These are phyloP conservation scores for Lyophyllum decastes DNA, from an alignment of 768 basidiomycete genomes.

Conservation along the genomic window DNA sequence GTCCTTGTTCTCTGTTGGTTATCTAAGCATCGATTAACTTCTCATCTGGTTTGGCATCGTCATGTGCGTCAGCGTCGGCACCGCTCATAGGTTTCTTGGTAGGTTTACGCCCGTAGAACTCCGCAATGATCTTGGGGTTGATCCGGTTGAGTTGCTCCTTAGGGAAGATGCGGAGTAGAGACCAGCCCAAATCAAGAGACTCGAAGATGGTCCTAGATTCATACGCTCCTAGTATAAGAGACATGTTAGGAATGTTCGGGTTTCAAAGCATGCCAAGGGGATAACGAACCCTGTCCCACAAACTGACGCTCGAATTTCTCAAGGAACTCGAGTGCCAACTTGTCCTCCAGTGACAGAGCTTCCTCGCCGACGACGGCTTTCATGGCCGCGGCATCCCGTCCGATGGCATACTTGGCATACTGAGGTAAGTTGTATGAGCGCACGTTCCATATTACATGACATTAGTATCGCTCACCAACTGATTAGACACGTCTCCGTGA, in stretches of 20 bases:
- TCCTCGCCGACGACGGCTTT: constrained; percentile 99
- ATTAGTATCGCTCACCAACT: constrained; percentile 64
- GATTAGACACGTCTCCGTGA: constrained; percentile 99
- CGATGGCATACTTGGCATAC: constrained; percentile 99
- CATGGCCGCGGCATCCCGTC: constrained; percentile 96
- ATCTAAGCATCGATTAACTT: constrained; percentile 69
- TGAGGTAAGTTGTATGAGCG: constrained; percentile 28
- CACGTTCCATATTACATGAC: background rate
- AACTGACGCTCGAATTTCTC: constrained; percentile 98
- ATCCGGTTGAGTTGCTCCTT: constrained; percentile 98
- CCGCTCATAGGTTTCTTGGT: constrained; percentile 61
- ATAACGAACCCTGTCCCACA: constrained; percentile 84
- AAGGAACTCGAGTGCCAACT: constrained; percentile 94
- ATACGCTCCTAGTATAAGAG: constrained; percentile 68
- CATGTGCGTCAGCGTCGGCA: constrained; percentile 45
- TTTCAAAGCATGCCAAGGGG: constrained; percentile 2
- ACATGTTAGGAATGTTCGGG: constrained; percentile 12
- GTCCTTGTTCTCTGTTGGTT: constrained; percentile 3
- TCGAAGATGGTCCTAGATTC: constrained; percentile 97
- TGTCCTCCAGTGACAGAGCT: constrained; percentile 92
- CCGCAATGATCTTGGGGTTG: constrained; percentile 92
- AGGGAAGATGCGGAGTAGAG: constrained; percentile 95
- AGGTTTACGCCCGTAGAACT: constrained; percentile 88
- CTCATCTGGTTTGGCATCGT: constrained; percentile 39
- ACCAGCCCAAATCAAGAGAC: constrained; percentile 96